Percentiles rank a stretch among this genome's conserved stretches.
These are phyloP conservation scores for Athelia sp. DNA, from an alignment of 1,284 basidiomycete genomes.

Conservation along the genomic window DNA sequence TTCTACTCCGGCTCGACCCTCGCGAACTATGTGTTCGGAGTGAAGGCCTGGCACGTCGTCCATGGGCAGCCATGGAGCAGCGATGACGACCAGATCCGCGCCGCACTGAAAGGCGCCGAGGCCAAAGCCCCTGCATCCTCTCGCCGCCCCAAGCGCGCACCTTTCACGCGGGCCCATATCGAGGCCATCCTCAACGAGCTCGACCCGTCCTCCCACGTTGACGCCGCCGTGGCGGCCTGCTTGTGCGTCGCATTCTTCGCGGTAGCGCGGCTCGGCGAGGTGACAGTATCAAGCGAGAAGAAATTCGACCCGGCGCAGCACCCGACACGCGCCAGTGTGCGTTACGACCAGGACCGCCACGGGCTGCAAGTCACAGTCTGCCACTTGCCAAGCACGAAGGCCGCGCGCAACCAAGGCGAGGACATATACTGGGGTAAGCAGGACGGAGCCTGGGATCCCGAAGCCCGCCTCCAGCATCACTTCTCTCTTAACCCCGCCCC, in stretches of 20 bases:
- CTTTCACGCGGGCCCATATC: slow-evolving; percentile 18
- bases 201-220: slow-evolving; percentile 14
- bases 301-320: slow-evolving; percentile 21
- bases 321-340: slow-evolving; percentile 14
- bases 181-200: slow-evolving; percentile 11
- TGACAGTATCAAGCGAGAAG: slow-evolving; percentile 23
- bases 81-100: slow-evolving; percentile 14
- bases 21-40: slow-evolving; percentile 20
- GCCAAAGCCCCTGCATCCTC: slow-evolving; percentile 15
- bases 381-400: slow-evolving; percentile 27
- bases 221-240: slow-evolving; percentile 28
- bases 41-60: slow-evolving; percentile 31
- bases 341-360: slow-evolving; percentile 6
- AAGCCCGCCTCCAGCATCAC: slow-evolving; percentile 21
- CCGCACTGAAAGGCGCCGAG: slow-evolving; percentile 17
- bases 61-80: slow-evolving; percentile 24
- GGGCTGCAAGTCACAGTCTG: slow-evolving; percentile 17
- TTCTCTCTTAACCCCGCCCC: slow-evolving; percentile 24
- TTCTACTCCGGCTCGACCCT: slow-evolving; percentile 15
- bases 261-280: slow-evolving; percentile 24
- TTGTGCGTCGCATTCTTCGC: slow-evolving; percentile 28
- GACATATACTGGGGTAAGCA: slow-evolving; percentile 23
- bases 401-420: slow-evolving; percentile 13
- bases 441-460: slow-evolving; percentile 21
- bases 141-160: slow-evolving; percentile 14